Percentiles rank a stretch among this genome's conserved stretches.
Evolutionary conservation across 2,329 filamentous ascomycete genomes (phyloP).

Genomic region (Diaporthe citrichinensis): DNA sequence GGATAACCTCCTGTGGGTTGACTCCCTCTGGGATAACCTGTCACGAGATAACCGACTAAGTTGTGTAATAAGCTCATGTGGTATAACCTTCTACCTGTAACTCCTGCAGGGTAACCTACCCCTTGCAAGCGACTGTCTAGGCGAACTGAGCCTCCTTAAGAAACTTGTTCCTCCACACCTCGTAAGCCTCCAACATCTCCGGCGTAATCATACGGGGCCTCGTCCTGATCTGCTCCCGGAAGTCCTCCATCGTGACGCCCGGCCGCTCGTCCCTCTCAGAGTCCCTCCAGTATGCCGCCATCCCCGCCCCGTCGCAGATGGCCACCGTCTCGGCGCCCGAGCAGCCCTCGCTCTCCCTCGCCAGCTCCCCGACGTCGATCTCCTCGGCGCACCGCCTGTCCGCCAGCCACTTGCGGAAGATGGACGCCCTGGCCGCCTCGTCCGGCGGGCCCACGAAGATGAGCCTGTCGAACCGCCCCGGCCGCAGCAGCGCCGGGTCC

Average conservation of each 20-base stretch:
- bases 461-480: constrained; percentile 86
- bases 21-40: neutral
- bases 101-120: neutral
- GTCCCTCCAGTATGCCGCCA: constrained; percentile 57
- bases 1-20: neutral
- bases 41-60: neutral
- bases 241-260: constrained; percentile 54
- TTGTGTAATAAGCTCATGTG: neutral
- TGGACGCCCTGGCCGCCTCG: constrained; percentile 78
- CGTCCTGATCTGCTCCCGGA: constrained; percentile 46
- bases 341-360: constrained; percentile 78
- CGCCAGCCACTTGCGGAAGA: constrained; percentile 77
- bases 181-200: constrained; percentile 53
- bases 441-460: constrained; percentile 90
- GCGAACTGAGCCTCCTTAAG: constrained; percentile 21
- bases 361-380: constrained; percentile 76
- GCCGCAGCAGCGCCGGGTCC: constrained; percentile 87
- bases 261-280: constrained; percentile 46
- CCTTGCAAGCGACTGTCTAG: neutral
- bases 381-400: constrained; percentile 72
- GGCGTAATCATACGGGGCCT: constrained; percentile 56
- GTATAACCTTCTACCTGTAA: neutral
- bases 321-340: constrained; percentile 85
- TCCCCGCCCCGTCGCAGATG: constrained; percentile 62
- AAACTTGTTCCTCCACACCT: constrained; percentile 57